A percentile compares a stretch with the other conserved stretches of the same genome.
phyloP scores from a whole-genome alignment of 306 rosid genomes.

The Vigna angularis region DNA sequence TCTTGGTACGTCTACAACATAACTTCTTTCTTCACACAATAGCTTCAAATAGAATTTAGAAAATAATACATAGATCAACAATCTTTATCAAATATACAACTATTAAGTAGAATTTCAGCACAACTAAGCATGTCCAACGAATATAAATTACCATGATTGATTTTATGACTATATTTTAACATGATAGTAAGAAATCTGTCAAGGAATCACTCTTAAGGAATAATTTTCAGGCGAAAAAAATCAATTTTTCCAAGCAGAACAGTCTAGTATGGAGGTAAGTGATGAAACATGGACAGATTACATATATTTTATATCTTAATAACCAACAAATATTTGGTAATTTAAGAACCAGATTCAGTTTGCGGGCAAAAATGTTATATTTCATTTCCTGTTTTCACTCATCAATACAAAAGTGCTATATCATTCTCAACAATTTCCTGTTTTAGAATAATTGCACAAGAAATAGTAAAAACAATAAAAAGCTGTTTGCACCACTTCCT shows the following conservation, averaged over 20 bases:
- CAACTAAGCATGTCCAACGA: not conserved
- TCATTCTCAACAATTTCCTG: not conserved
- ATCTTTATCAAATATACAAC: too few species aligned
- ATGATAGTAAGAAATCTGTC: not conserved
- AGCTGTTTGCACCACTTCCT: not conserved
- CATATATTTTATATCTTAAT: not conserved
- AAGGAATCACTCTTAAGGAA: not conserved
- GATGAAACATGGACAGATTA: slow-evolving; percentile 2
- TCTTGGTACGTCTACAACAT: too few species aligned
- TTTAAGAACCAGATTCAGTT: not conserved
- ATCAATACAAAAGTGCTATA: not conserved
- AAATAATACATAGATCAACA: too few species aligned
- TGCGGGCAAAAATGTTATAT: too few species aligned
- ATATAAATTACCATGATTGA: not conserved
- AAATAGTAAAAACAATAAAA: not conserved
- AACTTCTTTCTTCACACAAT: too few species aligned
- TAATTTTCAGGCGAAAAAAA: not conserved
- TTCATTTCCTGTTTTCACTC: not conserved
- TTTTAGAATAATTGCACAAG: not conserved
- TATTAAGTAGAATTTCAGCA: not conserved
- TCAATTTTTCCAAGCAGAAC: slow-evolving; percentile 13
- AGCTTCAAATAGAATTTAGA: too few species aligned
- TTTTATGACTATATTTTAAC: not conserved
- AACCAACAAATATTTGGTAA: not conserved
- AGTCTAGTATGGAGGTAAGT: not conserved